These are phyloP conservation scores for Hemileia vastatrix DNA, from an alignment of 1,284 basidiomycete species.

Conservation along the genomic window DNA sequence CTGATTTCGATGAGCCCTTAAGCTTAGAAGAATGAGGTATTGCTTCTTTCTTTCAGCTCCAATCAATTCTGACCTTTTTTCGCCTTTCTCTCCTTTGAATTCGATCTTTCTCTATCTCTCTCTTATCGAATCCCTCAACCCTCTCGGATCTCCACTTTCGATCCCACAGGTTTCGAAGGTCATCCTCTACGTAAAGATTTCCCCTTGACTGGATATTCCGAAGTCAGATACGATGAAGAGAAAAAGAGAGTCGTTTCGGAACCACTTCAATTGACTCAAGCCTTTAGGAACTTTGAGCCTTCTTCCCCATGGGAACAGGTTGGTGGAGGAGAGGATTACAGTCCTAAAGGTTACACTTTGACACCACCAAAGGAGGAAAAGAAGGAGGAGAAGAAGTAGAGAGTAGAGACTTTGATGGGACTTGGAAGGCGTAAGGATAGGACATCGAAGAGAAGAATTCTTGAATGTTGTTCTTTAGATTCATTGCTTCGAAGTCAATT, in stretches of 20 bases:
- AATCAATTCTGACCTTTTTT: too few relatives aligned
- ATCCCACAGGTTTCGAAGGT: constrained; percentile 76
- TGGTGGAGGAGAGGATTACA: constrained; percentile 67
- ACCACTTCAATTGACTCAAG: constrained; percentile 91
- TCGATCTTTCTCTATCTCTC: neutral
- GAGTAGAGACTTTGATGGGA: too few relatives aligned
- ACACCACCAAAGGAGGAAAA: constrained; percentile 46
- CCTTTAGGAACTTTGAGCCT: constrained; percentile 93
- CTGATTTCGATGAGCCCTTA: too few relatives aligned
- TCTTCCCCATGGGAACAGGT: constrained; percentile 91
- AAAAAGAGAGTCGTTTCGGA: constrained; percentile 97
- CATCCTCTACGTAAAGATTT: constrained; percentile 96
- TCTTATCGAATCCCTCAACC: neutral
- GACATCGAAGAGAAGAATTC: too few relatives aligned
- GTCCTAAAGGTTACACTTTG: constrained; percentile 48
- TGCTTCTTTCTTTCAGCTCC: too few relatives aligned
- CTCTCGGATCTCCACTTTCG: constrained; percentile 13
- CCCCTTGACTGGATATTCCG: constrained; percentile 91
- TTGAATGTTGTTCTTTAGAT: too few relatives aligned
- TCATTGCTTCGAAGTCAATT: too few relatives aligned
- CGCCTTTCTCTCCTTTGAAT: neutral
- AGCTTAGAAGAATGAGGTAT: too few relatives aligned
- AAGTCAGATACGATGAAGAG: constrained; percentile 96
- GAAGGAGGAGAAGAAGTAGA: constrained; percentile 42
- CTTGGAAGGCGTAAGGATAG: too few relatives aligned